These are phyloP conservation scores for Candida incommunis DNA, from an alignment of 805 yeast species.

Conservation along the genomic window DNA sequence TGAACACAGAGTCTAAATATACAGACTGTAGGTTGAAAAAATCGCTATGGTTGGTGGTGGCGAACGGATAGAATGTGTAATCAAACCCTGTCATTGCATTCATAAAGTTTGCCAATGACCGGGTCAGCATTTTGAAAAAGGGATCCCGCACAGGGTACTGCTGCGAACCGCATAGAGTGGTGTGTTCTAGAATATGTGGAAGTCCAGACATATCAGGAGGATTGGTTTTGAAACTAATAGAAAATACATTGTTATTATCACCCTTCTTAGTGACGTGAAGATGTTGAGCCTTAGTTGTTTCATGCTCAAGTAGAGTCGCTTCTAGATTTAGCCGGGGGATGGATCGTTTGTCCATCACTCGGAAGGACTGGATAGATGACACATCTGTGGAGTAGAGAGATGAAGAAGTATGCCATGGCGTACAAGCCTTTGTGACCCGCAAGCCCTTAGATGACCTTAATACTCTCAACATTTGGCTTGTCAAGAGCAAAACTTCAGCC, in stretches of 20 bases:
- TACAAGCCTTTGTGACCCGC: no score
- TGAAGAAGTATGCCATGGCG: no score
- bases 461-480: no score
- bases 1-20: conserved; percentile 74
- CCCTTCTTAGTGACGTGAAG: conserved; percentile 64
- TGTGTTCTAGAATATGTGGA: conserved; percentile 92
- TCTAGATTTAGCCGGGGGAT: conserved; percentile 73
- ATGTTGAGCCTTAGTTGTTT: conserved; percentile 61
- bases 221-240: conserved; percentile 81
- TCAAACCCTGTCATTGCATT: conserved; percentile 98
- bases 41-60: conserved; percentile 80
- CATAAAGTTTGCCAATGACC: conserved; percentile 94
- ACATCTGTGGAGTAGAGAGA: not conserved
- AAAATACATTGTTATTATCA: conserved; percentile 77
- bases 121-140: conserved; percentile 89
- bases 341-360: conserved; percentile 44
- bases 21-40: conserved; percentile 74
- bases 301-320: conserved; percentile 62
- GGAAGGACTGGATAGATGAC: conserved; percentile 34
- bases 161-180: conserved; percentile 86
- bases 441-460: no score
- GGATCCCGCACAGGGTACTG: conserved; percentile 94
- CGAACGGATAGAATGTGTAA: conserved; percentile 89
- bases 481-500: no score
- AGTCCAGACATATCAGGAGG: conserved; percentile 94